A percentile compares a stretch with the other conserved stretches of the same genome.
phyloP scores from a whole-genome alignment of 179 eudicot genomes.

The Sideroxylon spinosum region DNA sequence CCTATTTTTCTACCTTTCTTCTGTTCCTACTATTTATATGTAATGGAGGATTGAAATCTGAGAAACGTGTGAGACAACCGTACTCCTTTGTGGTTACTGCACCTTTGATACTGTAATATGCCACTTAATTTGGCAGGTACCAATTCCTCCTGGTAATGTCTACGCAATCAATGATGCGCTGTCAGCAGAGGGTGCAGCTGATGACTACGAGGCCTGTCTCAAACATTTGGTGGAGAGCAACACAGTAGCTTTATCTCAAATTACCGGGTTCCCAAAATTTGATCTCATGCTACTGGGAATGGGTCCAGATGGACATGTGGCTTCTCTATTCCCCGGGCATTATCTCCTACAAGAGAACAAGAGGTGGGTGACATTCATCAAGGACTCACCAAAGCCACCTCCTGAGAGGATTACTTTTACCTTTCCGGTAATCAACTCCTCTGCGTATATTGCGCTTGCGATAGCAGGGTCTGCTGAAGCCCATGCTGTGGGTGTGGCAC shows the following conservation, averaged over 20 bases:
- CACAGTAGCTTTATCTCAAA: slow-evolving; percentile 30
- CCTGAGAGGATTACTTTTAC: slow-evolving; percentile 56
- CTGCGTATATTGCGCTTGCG: slow-evolving; percentile 44
- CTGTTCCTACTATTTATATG: not conserved
- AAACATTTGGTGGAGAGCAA: slow-evolving; percentile 38
- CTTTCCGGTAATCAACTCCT: slow-evolving; percentile 50
- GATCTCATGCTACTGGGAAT: slow-evolving; percentile 49
- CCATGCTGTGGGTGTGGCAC: slow-evolving; percentile 28
- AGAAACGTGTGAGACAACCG: too few relatives aligned
- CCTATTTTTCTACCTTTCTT: not conserved
- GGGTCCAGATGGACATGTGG: slow-evolving; percentile 61
- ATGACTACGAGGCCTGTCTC: slow-evolving; percentile 43
- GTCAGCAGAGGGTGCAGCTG: slow-evolving; percentile 45
- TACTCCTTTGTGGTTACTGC: not conserved
- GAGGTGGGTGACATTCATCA: slow-evolving; percentile 47
- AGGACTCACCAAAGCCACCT: slow-evolving; percentile 55
- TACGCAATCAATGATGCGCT: slow-evolving; percentile 50
- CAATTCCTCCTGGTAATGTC: slow-evolving; percentile 38
- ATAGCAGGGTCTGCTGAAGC: slow-evolving; percentile 43
- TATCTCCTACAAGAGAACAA: slow-evolving; percentile 40
- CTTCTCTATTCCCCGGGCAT: slow-evolving; percentile 52
- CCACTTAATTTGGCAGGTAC: slow-evolving; percentile 30
- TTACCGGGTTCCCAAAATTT: slow-evolving; percentile 45
- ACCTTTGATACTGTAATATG: not conserved
- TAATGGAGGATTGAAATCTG: not conserved